phyloP scores from a whole-genome alignment of 2,329 filamentous ascomycete species.

The Aspergillus fijiensis region DNA sequence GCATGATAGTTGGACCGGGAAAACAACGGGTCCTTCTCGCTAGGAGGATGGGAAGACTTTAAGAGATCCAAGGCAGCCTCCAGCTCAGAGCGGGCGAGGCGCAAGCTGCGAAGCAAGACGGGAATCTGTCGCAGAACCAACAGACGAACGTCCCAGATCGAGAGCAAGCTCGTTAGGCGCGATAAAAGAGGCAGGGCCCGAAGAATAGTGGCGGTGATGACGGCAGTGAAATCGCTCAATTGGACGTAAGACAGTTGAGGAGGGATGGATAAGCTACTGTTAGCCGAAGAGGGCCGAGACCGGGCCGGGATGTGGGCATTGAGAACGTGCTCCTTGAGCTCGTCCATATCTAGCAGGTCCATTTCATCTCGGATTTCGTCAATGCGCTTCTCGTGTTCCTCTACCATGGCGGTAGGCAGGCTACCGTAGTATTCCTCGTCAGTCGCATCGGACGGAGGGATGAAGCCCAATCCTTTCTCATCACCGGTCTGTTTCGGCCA shows the following conservation, averaged over 20 bases:
- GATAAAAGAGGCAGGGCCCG: slow-evolving; percentile 81
- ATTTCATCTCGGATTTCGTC: slow-evolving; percentile 64
- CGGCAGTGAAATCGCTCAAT: slow-evolving; percentile 85
- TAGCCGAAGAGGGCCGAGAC: slow-evolving; percentile 53
- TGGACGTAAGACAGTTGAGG: slow-evolving; percentile 57
- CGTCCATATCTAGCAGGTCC: slow-evolving; percentile 55
- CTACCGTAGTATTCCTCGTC: slow-evolving; percentile 64
- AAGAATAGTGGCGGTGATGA: slow-evolving; percentile 89
- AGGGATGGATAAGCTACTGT: slow-evolving; percentile 45
- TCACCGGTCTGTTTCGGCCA: slow-evolving; percentile 51
- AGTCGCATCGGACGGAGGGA: slow-evolving; percentile 26
- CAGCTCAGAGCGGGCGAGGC: slow-evolving; percentile 38
- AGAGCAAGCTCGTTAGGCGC: slow-evolving; percentile 69
- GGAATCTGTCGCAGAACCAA: slow-evolving; percentile 73
- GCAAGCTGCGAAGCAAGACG: slow-evolving; percentile 63
- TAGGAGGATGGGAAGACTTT: slow-evolving; percentile 25
- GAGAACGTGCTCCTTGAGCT: slow-evolving; percentile 84
- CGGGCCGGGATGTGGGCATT: slow-evolving; percentile 71
- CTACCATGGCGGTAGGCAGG: slow-evolving; percentile 63
- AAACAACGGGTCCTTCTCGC: slow-evolving; percentile 28
- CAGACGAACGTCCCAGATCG: slow-evolving; percentile 75
- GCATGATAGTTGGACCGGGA: slow-evolving; percentile 43
- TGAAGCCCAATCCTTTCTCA: slow-evolving; percentile 44
- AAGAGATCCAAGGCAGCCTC: slow-evolving; percentile 35
- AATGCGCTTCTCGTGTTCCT: slow-evolving; percentile 68